Base-by-base conservation (phyloP, 805 yeast species). In the Peterozyma toletana region DNA sequence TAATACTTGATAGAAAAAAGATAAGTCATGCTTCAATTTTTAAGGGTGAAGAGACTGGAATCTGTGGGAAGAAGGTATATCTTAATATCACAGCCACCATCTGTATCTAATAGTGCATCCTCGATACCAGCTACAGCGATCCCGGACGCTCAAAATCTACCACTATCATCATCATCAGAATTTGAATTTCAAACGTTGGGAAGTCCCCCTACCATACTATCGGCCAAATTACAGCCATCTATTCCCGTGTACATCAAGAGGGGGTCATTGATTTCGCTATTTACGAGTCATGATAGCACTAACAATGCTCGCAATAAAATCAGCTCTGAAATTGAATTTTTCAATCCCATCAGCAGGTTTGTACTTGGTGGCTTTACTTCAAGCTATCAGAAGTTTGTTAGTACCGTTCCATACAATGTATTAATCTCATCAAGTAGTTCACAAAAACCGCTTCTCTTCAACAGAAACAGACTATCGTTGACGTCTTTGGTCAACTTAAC, bases 191-290 rank as follows among this genome's bases (percentile, higher is more conserved):
- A 67, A 38, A 61, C 75, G 0, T 51, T 78, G 44, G 82, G 80
- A 6, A 59, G 56, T 5, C 73, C 80, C 2, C 70, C 75, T 17
- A 63, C 78, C 0, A 64, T 77, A 0, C 57, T 78, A 17, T 64
- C 75, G 5, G 56, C 78, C n/a, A 60, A 68, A 1, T 54, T 75
- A n/a, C 80, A 82, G 1, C 79, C 86, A 1, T 78, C 85, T 0
- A 60, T 76, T 1, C 84, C 86, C 0, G 58, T 78, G 2, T 63
- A 66, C 48, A 58, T 78, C 11, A 65, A 71, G 35, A 63, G 68
- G 35, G 75, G 78, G 2, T 66, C 83, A 0, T 54, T 81, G 30
- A 57, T 80, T 40, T 64, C 80, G 2, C 56, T 80, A 1, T 74
- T 68, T 47, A 70, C 70, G 13, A 49, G 50, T 5, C 37, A 58